These are phyloP conservation scores for Talaromyces sp. DNA, from an alignment of 2,329 filamentous ascomycete genomes.

Conservation along the genomic window DNA sequence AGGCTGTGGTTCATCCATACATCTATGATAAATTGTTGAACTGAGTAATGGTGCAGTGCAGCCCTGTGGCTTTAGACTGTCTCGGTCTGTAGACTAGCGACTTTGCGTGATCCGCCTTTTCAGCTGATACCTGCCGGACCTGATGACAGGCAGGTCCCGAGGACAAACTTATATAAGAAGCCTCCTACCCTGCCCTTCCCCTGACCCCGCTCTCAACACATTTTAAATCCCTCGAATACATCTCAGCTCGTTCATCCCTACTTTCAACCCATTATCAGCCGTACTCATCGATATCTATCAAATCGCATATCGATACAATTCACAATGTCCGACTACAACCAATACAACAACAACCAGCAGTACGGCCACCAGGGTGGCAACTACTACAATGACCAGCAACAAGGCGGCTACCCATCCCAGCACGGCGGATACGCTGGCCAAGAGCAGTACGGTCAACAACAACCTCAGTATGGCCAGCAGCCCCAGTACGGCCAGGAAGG, in stretches of 20 bases:
- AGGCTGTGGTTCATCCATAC: neutral
- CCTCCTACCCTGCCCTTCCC: slow-evolving; percentile 8
- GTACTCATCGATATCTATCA: neutral
- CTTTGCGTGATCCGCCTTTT: neutral
- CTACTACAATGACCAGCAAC: slow-evolving; percentile 24
- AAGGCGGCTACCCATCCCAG: slow-evolving; percentile 22
- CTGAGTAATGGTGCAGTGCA: neutral
- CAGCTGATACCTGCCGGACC: slow-evolving; percentile 9
- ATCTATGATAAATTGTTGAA: neutral
- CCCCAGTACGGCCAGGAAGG: slow-evolving; percentile 21
- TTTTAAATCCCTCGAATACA: slow-evolving; percentile 3
- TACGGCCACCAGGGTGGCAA: slow-evolving; percentile 24
- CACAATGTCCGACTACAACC: slow-evolving; percentile 20
- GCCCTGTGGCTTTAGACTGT: neutral
- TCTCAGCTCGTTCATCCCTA: neutral
- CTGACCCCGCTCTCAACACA: neutral
- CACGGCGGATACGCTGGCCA: slow-evolving; percentile 7
- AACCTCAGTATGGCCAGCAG: slow-evolving; percentile 25
- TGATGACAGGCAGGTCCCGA: slow-evolving; percentile 8
- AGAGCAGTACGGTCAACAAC: slow-evolving; percentile 27
- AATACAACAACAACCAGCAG: slow-evolving; percentile 28
- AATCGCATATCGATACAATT: neutral
- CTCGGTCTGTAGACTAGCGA: neutral
- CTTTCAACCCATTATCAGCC: neutral
- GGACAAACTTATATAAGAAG: slow-evolving; percentile 15